Percentiles rank a stretch among this genome's conserved stretches.
Conservation (phyloP, 2,329 filamentous ascomycete species). For the Nigrospora osmanthi region DNA sequence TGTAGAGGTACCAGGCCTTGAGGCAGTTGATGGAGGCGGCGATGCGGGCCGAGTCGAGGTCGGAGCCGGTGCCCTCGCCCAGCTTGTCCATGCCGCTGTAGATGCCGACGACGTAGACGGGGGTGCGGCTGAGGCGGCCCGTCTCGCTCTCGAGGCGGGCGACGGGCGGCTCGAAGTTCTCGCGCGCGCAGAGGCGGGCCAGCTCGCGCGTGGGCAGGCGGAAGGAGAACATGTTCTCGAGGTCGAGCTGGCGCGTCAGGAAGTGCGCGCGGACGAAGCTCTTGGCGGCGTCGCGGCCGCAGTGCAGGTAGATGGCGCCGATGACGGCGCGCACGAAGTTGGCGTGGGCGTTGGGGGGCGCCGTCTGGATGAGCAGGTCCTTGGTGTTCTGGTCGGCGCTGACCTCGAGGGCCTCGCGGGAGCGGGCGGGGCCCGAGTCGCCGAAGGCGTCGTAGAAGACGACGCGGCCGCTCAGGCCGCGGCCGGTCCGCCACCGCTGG, state of each 20-base stretch:
- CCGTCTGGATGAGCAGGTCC: constrained; percentile 13
- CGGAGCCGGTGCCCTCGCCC: constrained; percentile 79
- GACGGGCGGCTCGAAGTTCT: constrained; percentile 81
- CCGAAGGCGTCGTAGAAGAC: constrained; percentile 83
- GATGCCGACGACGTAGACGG: constrained; percentile 90
- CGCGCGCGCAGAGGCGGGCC: constrained; percentile 72
- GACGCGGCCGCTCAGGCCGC: constrained; percentile 68
- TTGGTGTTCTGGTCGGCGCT: constrained; percentile 13
- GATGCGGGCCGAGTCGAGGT: constrained; percentile 67
- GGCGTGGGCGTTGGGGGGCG: constrained; percentile 45
- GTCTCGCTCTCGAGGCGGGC: constrained; percentile 88
- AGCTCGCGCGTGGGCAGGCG: constrained; percentile 77
- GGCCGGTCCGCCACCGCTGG: constrained; percentile 47
- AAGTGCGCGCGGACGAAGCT: constrained; percentile 80
- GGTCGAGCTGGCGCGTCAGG: constrained; percentile 68
- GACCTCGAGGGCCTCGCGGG: constrained; percentile 8
- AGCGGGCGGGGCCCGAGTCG: constrained; percentile 36
- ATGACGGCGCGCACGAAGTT: constrained; percentile 77
- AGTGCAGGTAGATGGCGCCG: constrained; percentile 79
- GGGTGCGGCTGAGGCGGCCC: constrained; percentile 72
- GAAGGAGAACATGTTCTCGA: constrained; percentile 77
- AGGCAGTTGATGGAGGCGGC: constrained; percentile 78
- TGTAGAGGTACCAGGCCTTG: constrained; percentile 96
- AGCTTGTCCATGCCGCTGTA: constrained; percentile 88
- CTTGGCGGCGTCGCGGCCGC: constrained; percentile 70